A percentile compares a stretch with the other conserved stretches of the same genome.
Evolutionary conservation across 2,329 filamentous ascomycete species (phyloP).

Genomic region (Atkinsonella hypoxylon): DNA sequence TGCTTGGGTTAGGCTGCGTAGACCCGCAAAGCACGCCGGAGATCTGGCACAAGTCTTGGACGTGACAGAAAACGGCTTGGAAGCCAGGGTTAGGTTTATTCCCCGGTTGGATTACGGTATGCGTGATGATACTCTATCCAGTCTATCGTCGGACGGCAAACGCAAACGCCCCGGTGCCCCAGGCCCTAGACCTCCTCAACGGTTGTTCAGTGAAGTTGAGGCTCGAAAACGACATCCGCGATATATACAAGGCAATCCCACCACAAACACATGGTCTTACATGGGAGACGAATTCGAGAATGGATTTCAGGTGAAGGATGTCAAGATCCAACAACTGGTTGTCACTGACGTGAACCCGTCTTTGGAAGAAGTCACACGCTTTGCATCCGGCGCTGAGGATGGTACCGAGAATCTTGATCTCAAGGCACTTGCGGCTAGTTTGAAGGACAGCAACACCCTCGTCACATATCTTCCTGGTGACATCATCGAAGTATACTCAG

Average conservation of each 20-base stretch:
- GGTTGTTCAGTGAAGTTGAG: slow-evolving; percentile 85
- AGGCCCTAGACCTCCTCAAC: slow-evolving; percentile 67
- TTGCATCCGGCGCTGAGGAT: slow-evolving; percentile 78
- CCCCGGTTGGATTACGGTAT: slow-evolving; percentile 86
- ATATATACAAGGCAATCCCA: slow-evolving; percentile 52
- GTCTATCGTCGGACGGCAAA: slow-evolving; percentile 49
- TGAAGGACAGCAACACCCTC: slow-evolving; percentile 72
- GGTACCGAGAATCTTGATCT: slow-evolving; percentile 90
- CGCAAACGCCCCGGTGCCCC: slow-evolving; percentile 58
- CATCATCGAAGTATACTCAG: slow-evolving; percentile 90
- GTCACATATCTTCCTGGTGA: slow-evolving; percentile 86
- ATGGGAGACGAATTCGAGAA: slow-evolving; percentile 83
- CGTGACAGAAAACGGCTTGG: slow-evolving; percentile 83
- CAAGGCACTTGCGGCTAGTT: slow-evolving; percentile 75
- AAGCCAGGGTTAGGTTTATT: slow-evolving; percentile 77
- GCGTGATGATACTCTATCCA: slow-evolving; percentile 55
- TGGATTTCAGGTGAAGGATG: slow-evolving; percentile 86
- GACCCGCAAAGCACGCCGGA: slow-evolving; percentile 68
- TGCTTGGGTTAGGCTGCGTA: slow-evolving; percentile 81
- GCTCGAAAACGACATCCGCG: slow-evolving; percentile 76
- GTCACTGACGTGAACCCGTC: slow-evolving; percentile 86
- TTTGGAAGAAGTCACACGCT: slow-evolving; percentile 90
- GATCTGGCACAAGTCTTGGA: slow-evolving; percentile 89
- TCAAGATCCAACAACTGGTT: slow-evolving; percentile 77
- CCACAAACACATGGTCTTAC: slow-evolving; percentile 73